These are phyloP conservation scores for Fusarium nurragi DNA, from an alignment of 2,329 filamentous ascomycete genomes.

Conservation along the genomic window DNA sequence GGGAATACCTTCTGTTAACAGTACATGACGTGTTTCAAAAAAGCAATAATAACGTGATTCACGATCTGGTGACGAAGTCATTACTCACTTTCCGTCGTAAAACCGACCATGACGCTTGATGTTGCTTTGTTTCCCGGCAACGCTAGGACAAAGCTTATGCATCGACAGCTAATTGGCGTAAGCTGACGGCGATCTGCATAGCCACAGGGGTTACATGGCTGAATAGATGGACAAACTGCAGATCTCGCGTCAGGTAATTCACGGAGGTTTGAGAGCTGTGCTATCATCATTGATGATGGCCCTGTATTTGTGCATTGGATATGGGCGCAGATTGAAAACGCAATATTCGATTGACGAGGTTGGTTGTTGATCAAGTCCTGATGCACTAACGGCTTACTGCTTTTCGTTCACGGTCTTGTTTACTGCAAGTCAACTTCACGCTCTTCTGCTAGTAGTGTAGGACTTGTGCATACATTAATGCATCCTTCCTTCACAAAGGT, in stretches of 20 bases:
- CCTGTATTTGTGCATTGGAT: no score
- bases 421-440: no score
- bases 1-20: neutral
- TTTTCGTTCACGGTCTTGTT: no score
- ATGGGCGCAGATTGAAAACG: no score
- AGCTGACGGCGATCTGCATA: neutral
- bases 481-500: no score
- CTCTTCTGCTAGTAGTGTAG: no score
- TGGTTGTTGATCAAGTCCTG: no score
- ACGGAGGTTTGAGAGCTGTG: neutral
- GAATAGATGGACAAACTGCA: rapidly evolving
- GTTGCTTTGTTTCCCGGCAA: neutral
- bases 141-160: neutral
- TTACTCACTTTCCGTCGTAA: neutral
- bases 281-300: no score
- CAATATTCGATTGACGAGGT: no score
- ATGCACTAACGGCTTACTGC: no score
- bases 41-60: neutral
- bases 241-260: neutral
- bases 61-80: neutral
- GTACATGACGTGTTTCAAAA: conserved; percentile 10
- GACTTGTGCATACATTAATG: no score
- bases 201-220: neutral
- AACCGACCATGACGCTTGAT: neutral
- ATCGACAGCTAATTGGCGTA: neutral